These are phyloP conservation scores for Phyllosticta citribraziliensis DNA, from an alignment of 2,329 filamentous ascomycete species.

Conservation along the genomic window DNA sequence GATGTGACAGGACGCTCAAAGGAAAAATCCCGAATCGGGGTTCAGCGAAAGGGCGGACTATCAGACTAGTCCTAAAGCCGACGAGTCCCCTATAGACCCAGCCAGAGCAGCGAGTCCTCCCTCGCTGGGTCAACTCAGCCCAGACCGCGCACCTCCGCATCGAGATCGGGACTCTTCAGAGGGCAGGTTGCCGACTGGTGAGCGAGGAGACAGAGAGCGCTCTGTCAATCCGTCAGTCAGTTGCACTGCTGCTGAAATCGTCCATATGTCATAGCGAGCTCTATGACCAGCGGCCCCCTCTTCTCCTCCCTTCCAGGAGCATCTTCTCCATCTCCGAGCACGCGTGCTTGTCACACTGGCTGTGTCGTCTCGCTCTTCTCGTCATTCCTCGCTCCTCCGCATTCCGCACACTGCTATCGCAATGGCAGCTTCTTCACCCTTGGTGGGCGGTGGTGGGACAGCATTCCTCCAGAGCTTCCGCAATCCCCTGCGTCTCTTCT, in stretches of 20 bases:
- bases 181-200: background rate
- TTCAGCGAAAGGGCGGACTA: background rate
- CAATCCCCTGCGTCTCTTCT: background rate
- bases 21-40: background rate
- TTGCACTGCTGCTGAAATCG: background rate
- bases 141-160: background rate
- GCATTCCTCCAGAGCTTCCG: background rate
- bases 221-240: background rate
- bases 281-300: background rate
- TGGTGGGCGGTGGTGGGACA: background rate
- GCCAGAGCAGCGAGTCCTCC: background rate
- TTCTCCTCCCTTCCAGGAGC: background rate
- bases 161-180: background rate
- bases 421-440: background rate
- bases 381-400: background rate
- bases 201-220: background rate
- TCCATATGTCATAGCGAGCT: background rate
- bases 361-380: background rate
- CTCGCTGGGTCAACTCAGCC: background rate
- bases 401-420: background rate
- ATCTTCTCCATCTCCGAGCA: background rate
- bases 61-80: background rate
- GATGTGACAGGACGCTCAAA: background rate
- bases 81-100: background rate
- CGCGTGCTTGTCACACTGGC: background rate